Conservation (phyloP, 164 flowering plant species). For the Annona squamosa region DNA sequence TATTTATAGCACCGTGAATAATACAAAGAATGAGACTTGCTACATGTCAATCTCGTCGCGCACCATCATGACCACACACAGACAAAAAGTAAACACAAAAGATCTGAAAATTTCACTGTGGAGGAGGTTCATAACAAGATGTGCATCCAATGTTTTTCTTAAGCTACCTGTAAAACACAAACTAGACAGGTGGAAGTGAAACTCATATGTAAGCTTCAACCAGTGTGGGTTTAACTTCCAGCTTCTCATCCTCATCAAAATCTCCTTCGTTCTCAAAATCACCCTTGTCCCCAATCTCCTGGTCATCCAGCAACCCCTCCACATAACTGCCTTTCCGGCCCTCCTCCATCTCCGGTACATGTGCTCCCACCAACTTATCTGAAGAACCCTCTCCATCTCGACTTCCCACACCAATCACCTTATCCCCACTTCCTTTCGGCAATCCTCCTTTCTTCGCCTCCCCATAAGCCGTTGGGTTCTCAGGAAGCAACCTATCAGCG, state of each 20-base stretch:
- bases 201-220: constrained; percentile 18
- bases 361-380: constrained; percentile 14
- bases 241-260: constrained; percentile 6
- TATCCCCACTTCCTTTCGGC: constrained; percentile 20
- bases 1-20: no score
- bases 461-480: constrained; percentile 25
- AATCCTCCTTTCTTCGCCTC: constrained; percentile 23
- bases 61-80: no score
- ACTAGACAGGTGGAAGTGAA: background rate
- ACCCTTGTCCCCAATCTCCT: constrained; percentile 20
- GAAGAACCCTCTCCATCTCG: constrained; percentile 3
- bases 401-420: constrained; percentile 12
- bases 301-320: constrained; percentile 27
- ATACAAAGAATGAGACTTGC: no score
- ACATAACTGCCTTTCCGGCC: constrained; percentile 24
- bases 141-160: no score
- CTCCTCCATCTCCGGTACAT: constrained; percentile 1
- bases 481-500: constrained; percentile 21
- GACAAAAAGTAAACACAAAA: no score
- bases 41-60: no score
- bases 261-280: constrained; percentile 8
- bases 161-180: no score
- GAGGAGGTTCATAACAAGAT: no score
- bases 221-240: constrained; percentile 20
- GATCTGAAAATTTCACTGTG: no score